These are phyloP conservation scores for Strombidium stylifer DNA, from an alignment of 73 alveolate species.

Conservation along the genomic window DNA sequence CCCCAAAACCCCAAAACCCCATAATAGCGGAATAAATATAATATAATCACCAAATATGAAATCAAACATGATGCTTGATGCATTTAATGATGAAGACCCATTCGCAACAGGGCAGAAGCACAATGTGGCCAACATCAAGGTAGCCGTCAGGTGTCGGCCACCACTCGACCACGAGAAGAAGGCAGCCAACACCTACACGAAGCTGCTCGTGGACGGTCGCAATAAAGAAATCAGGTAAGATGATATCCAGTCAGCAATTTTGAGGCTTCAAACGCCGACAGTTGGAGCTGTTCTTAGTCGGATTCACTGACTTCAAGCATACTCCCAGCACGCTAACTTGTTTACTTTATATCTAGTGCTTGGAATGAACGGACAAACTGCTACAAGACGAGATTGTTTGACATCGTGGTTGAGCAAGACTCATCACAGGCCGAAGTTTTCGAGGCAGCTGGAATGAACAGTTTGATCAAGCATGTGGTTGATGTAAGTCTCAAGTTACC, in stretches of 20 bases:
- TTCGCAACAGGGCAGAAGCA: background rate
- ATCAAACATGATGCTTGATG: no score
- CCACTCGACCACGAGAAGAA: constrained; percentile 32
- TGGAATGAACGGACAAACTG: constrained; percentile 6
- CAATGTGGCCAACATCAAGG: constrained; percentile 34
- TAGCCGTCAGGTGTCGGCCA: constrained; percentile 57
- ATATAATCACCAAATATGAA: background rate
- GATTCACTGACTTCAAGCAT: background rate
- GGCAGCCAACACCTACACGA: constrained; percentile 27
- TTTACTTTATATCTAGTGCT: constrained; percentile 1
- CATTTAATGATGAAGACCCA: no score
- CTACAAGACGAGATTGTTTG: constrained; percentile 24
- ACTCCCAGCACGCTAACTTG: background rate
- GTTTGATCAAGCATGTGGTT: constrained; percentile 15
- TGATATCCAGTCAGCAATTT: no score
- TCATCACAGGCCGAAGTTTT: constrained; percentile 3
- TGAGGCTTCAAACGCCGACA: no score
- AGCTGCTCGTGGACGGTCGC: constrained; percentile 2
- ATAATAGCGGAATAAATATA: background rate
- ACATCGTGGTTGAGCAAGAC: constrained; percentile 15
- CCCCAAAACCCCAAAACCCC: background rate
- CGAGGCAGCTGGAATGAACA: constrained; percentile 3
- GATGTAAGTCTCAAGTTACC: constrained; percentile 15
- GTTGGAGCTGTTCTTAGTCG: no score
- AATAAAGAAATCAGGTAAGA: constrained; percentile 3